Evolutionary conservation across 2,329 filamentous ascomycete species (phyloP).

Genomic region (Tetracladium maxilliforme): DNA sequence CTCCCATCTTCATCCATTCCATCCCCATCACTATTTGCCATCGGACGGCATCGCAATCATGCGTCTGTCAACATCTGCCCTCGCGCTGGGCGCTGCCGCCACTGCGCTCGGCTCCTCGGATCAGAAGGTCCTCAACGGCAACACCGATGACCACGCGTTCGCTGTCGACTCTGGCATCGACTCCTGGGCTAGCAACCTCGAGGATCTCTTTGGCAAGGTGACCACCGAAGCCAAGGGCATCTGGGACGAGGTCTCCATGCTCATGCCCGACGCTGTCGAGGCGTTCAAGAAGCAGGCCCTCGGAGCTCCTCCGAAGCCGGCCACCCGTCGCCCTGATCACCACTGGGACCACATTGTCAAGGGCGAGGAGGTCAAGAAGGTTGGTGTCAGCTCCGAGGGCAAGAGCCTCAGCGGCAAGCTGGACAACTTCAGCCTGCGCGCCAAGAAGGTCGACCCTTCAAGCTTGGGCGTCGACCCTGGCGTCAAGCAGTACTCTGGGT

Average conservation of each 20-base stretch:
- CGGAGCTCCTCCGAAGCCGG: conserved; percentile 72
- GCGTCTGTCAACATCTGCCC: too few species aligned
- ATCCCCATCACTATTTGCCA: too few species aligned
- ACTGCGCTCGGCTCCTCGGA: too few species aligned
- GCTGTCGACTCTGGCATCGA: too few species aligned
- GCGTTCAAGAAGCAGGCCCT: conserved; percentile 56
- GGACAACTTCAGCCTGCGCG: conserved; percentile 74
- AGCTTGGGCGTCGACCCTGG: conserved; percentile 32
- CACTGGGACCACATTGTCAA: conserved; percentile 88
- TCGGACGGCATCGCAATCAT: too few species aligned
- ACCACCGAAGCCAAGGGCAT: conserved; percentile 68
- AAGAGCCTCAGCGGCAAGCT: conserved; percentile 75
- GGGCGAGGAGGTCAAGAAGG: conserved; percentile 68
- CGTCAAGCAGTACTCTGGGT: conserved; percentile 97
- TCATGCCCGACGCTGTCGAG: conserved; percentile 78
- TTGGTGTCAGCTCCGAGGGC: conserved; percentile 73
- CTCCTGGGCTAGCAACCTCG: too few species aligned
- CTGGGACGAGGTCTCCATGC: conserved; percentile 78
- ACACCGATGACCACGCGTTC: too few species aligned
- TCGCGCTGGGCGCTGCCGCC: too few species aligned
- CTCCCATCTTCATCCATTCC: too few species aligned
- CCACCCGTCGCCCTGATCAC: conserved; percentile 61
- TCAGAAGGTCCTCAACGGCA: too few species aligned
- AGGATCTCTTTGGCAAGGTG: too few species aligned
- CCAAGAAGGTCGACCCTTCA: conserved; percentile 48